Evolutionary conservation across 2,329 filamentous ascomycete species (phyloP).

Genomic region (Xylaria arbuscula): DNA sequence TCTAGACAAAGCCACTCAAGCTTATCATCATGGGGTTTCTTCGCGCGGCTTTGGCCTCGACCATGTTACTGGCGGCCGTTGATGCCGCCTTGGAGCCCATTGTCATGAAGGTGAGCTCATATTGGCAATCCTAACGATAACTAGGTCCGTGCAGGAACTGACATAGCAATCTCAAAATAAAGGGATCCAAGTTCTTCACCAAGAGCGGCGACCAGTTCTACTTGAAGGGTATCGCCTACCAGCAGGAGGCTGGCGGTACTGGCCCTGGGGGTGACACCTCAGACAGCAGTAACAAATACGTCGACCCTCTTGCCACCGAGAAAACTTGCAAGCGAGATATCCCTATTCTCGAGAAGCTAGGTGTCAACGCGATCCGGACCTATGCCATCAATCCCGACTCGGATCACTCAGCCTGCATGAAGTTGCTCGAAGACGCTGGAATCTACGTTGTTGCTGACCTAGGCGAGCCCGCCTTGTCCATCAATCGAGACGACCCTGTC

Average conservation of each 20-base stretch:
- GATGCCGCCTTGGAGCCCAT: conserved; percentile 49
- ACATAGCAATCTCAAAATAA: not conserved
- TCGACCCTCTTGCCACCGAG: conserved; percentile 75
- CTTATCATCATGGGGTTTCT: conserved; percentile 45
- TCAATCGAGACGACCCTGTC: conserved; percentile 72
- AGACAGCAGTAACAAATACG: conserved; percentile 62
- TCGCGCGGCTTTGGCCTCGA: conserved; percentile 46
- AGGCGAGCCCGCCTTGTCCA: conserved; percentile 75
- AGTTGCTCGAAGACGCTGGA: conserved; percentile 72
- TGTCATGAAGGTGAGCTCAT: conserved; percentile 47
- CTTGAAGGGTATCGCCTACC: conserved; percentile 82
- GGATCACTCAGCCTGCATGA: conserved; percentile 78
- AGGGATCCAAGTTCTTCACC: conserved; percentile 72
- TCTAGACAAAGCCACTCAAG: not conserved
- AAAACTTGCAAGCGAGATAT: conserved; percentile 76
- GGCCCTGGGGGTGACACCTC: conserved; percentile 54
- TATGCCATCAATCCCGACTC: conserved; percentile 77
- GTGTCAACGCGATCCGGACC: conserved; percentile 80
- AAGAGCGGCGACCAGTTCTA: conserved; percentile 65
- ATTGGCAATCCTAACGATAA: not conserved
- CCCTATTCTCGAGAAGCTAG: conserved; percentile 71
- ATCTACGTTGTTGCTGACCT: conserved; percentile 84
- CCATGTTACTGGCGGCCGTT: conserved; percentile 46
- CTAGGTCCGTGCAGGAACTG: conserved; percentile 7
- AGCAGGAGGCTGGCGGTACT: conserved; percentile 67